These are phyloP conservation scores for Helminthosporium solani DNA, from an alignment of 2,329 filamentous ascomycete genomes.

Conservation along the genomic window DNA sequence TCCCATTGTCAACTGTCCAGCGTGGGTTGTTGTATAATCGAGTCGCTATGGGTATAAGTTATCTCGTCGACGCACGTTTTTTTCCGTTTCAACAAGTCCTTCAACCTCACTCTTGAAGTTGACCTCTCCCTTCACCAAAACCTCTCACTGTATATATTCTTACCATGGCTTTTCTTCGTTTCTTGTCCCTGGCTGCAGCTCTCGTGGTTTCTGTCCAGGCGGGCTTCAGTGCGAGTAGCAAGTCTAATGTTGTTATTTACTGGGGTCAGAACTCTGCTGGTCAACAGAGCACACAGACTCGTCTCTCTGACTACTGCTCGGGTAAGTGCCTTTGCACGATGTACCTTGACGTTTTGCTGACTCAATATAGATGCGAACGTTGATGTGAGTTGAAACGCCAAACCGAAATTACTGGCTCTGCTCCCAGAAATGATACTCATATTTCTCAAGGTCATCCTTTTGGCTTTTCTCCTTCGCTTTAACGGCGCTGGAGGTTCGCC, in stretches of 20 bases:
- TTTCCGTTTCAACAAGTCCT: not conserved
- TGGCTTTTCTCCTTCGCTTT: slow-evolving; percentile 64
- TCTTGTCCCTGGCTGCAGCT: not conserved
- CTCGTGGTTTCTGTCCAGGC: slow-evolving; percentile 12
- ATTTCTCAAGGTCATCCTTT: no score
- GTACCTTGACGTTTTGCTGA: slow-evolving; percentile 47
- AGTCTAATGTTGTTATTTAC: slow-evolving; percentile 62
- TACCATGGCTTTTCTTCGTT: slow-evolving; percentile 7
- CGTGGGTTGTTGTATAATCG: not conserved
- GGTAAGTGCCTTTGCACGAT: slow-evolving; percentile 3
- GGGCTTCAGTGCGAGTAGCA: slow-evolving; percentile 19
- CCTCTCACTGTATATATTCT: not conserved
- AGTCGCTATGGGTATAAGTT: not conserved
- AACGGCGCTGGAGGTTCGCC: slow-evolving; percentile 52
- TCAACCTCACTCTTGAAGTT: not conserved
- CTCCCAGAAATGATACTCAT: no score
- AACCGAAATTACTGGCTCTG: no score
- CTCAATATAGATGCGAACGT: slow-evolving; percentile 53
- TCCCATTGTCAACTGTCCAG: not conserved
- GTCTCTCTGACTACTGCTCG: slow-evolving; percentile 17
- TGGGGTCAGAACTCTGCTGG: slow-evolving; percentile 56
- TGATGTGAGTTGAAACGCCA: no score
- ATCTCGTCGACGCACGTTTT: not conserved
- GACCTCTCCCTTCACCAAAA: not conserved
- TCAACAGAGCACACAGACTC: slow-evolving; percentile 13